Percentiles rank a stretch among this genome's conserved stretches.
Evolutionary conservation across 2,329 filamentous ascomycete genomes (phyloP).

Genomic region (Ascochyta pisi): DNA sequence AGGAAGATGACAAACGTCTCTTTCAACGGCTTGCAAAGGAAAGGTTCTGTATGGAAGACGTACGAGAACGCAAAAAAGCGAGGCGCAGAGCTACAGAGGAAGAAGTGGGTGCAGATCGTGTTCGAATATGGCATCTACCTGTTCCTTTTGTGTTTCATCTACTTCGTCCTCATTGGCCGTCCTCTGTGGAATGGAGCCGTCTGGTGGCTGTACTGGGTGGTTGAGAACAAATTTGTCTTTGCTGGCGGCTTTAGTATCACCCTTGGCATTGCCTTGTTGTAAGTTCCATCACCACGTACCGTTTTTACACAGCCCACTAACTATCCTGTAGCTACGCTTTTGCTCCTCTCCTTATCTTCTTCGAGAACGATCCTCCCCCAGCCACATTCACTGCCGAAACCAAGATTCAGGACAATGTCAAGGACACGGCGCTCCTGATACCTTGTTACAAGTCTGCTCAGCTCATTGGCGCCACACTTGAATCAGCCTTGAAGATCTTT

Average conservation of each 20-base stretch:
- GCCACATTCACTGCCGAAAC: slow-evolving; percentile 30
- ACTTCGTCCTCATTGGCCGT: slow-evolving; percentile 56
- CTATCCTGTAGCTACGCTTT: slow-evolving; percentile 27
- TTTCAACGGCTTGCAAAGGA: slow-evolving; percentile 19
- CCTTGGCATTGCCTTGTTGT: slow-evolving; percentile 49
- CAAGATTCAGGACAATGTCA: slow-evolving; percentile 32
- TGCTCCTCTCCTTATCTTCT: slow-evolving; percentile 42
- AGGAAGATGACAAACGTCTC: slow-evolving; percentile 27
- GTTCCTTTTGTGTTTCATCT: slow-evolving; percentile 48
- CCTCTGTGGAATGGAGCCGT: slow-evolving; percentile 57
- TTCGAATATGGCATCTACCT: slow-evolving; percentile 52
- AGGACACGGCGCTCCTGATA: slow-evolving; percentile 54
- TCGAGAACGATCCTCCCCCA: slow-evolving; percentile 41
- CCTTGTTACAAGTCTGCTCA: slow-evolving; percentile 57
- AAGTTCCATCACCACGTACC: slow-evolving; percentile 2
- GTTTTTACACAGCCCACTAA: background rate
- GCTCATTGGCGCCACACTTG: slow-evolving; percentile 52
- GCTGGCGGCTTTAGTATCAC: slow-evolving; percentile 52
- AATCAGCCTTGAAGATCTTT: slow-evolving; percentile 57
- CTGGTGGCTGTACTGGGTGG: slow-evolving; percentile 53
- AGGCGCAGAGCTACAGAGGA: slow-evolving; percentile 34
- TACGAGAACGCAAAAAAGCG: slow-evolving; percentile 36
- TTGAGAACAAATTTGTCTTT: slow-evolving; percentile 51
- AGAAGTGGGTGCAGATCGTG: slow-evolving; percentile 44
- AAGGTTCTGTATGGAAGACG: slow-evolving; percentile 25